Evolutionary conservation across 257 asterid genomes (phyloP), one percentile per base, ranked within the genome.

Genomic region (Rubia yunnanensis): DNA sequence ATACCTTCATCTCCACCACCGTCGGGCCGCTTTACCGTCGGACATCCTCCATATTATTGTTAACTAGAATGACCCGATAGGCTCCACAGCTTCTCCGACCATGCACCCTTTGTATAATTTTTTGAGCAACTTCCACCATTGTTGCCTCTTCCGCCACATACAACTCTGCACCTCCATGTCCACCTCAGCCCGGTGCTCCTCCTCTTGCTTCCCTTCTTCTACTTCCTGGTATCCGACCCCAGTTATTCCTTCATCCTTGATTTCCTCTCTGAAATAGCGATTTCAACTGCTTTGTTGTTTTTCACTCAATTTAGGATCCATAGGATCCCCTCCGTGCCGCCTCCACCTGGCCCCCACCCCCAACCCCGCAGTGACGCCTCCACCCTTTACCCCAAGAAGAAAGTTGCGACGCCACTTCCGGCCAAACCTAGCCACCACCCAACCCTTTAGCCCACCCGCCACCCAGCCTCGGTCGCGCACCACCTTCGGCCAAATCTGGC

Each of bases 231-330:
- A 5, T 91, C 98, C 7, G 96, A 86, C 30, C 98, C 98, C 30
- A 86, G 94, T 39, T 77, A 89, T 79, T 91, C 94, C 2, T 91
- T 88, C 62, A 26, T 88, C 70, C 91, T 91, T 53, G 98, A 86
- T 78, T 88, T 91, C 78, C 85, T 91, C 14, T 87, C 96, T 0
- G 96, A 96, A 41, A 85, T 92, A 54, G 92, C 96, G 49, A 89
- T 92, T 75, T 92, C 98, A 0, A 86, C 92, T 0, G 96, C 92
- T 9, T 86, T 92, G 8, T 74, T 89, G 7, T 87, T 89, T n/a
- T 72, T 89, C 98, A 56, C 81, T 92, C 20, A 87, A 89, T 79
- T 74, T 92, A 61, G 98, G 1, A 77, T 92, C 9, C 98, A 96
- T 5, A 78, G 94, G 35, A 83, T 92, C 3, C 98, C 98, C 15